phyloP scores from a whole-genome alignment of 495 filamentous ascomycete genomes.

The Achaetomiella virescens region DNA sequence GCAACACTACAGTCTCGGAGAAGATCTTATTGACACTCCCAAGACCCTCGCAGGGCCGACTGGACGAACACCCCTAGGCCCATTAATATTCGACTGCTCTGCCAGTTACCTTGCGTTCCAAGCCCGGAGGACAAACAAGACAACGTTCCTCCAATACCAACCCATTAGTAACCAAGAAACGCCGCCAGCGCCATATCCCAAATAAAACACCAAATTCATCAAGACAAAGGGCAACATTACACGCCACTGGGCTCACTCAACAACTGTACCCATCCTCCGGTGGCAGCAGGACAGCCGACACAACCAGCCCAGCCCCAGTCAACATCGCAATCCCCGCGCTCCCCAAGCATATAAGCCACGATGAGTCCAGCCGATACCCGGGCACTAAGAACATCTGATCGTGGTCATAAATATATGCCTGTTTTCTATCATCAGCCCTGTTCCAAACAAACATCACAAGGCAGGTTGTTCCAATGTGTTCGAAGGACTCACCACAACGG shows the following conservation, averaged over 20 bases:
- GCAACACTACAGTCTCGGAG: no score
- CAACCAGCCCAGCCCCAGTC: slow-evolving; percentile 53
- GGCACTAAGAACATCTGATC: slow-evolving; percentile 75
- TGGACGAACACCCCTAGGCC: no score
- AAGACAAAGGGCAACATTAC: neutral
- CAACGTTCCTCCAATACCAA: neutral
- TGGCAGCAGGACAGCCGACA: slow-evolving; percentile 61
- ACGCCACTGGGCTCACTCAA: slow-evolving; percentile 10
- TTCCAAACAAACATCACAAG: neutral
- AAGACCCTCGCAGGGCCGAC: no score
- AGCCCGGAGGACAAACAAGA: neutral
- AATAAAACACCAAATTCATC: neutral
- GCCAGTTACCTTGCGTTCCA: no score
- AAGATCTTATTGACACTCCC: no score
- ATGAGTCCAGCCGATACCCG: slow-evolving; percentile 75
- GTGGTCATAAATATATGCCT: slow-evolving; percentile 79
- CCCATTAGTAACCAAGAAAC: neutral
- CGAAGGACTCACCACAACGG: slow-evolving; percentile 59
- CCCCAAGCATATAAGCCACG: slow-evolving; percentile 69
- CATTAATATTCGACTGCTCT: no score
- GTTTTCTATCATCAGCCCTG: neutral
- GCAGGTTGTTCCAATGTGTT: slow-evolving; percentile 1
- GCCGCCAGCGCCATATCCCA: neutral
- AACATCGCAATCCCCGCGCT: slow-evolving; percentile 63
- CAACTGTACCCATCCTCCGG: slow-evolving; percentile 77